Percentiles rank a stretch among this genome's conserved stretches.
Evolutionary conservation across 2,329 filamentous ascomycete genomes (phyloP).

Genomic region (Aspergillus alliaceus): DNA sequence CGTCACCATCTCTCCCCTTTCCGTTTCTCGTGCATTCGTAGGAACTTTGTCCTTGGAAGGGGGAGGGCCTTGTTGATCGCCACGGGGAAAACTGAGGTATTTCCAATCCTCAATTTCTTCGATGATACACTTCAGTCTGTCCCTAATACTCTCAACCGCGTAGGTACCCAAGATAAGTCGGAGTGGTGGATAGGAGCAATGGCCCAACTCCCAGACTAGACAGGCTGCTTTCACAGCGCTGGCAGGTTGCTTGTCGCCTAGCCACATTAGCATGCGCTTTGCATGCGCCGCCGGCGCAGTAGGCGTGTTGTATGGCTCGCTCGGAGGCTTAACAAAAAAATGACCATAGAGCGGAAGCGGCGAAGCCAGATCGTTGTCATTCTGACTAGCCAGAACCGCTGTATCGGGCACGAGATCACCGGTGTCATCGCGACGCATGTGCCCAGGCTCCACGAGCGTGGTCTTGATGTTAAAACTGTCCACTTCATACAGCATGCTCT

Average conservation of each 20-base stretch:
- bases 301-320: constrained; percentile 73
- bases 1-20: not conserved
- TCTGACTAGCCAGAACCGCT: constrained; percentile 20
- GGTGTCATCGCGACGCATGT: constrained; percentile 79
- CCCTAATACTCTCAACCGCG: constrained; percentile 92
- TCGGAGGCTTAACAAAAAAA: constrained; percentile 84
- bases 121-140: constrained; percentile 83
- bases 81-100: constrained; percentile 68
- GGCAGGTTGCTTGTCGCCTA: constrained; percentile 87
- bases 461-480: constrained; percentile 90
- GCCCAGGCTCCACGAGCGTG: constrained; percentile 86
- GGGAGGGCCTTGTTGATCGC: constrained; percentile 29
- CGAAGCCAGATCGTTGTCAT: constrained; percentile 34
- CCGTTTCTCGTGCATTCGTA: not conserved
- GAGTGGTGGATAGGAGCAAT: constrained; percentile 91
- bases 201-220: constrained; percentile 89
- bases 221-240: constrained; percentile 92
- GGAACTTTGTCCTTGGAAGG: constrained; percentile 6
- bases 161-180: constrained; percentile 86
- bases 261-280: constrained; percentile 88
- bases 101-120: constrained; percentile 96
- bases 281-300: constrained; percentile 86
- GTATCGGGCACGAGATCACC: constrained; percentile 33
- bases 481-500: constrained; percentile 95
- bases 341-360: constrained; percentile 83